phyloP scores from a whole-genome alignment of 768 basidiomycete genomes.

The Coprinopsis strossmayeri region DNA sequence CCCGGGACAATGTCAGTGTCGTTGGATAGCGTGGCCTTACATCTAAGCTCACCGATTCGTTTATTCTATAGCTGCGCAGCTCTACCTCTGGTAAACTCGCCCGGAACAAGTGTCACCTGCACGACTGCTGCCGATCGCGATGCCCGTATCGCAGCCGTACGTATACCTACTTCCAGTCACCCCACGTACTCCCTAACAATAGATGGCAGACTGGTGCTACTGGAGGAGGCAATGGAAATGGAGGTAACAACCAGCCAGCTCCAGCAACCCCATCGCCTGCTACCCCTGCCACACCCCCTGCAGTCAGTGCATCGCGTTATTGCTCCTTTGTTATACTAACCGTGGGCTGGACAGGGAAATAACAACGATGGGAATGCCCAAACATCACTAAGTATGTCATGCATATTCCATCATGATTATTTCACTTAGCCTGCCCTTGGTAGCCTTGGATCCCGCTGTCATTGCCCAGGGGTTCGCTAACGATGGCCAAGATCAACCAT shows the following conservation, averaged over 20 bases:
- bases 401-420: no score
- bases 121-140: constrained; percentile 40
- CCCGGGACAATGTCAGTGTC: constrained; percentile 29
- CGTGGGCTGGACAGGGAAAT: no score
- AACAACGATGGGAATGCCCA: constrained; percentile 26
- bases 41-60: neutral
- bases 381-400: constrained; percentile 24
- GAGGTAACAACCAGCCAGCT: neutral
- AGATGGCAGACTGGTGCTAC: constrained; percentile 14
- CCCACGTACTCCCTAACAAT: neutral
- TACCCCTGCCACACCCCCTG: constrained; percentile 9
- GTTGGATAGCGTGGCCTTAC: neutral
- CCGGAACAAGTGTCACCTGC: constrained; percentile 48
- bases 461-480: constrained; percentile 39
- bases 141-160: constrained; percentile 40
- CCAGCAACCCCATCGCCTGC: neutral
- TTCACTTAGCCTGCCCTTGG: neutral
- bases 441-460: constrained; percentile 39
- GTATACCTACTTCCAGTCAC: constrained; percentile 9
- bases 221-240: constrained; percentile 7
- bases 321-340: no score
- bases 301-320: constrained; percentile 7
- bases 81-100: constrained; percentile 41
- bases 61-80: constrained; percentile 34
- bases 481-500: constrained; percentile 41